Evolutionary conservation across 192 early-diverging fungal genomes (phyloP).

Genomic region (Mortierella claussenii): DNA sequence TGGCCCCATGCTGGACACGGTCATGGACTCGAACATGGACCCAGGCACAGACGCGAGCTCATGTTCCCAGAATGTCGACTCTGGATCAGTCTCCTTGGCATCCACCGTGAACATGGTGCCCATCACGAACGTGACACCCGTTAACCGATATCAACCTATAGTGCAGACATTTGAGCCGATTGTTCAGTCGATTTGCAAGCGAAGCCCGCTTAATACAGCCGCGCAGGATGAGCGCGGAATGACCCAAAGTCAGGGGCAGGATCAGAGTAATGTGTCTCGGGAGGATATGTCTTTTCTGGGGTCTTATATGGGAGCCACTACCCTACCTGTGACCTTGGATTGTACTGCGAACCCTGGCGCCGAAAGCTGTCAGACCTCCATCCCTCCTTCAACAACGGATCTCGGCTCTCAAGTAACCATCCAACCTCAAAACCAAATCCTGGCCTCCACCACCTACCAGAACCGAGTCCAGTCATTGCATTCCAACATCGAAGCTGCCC

Average conservation of each 20-base stretch:
- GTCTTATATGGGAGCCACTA: neutral
- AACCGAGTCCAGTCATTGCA: slow-evolving; percentile 24
- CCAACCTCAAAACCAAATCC: slow-evolving; percentile 12
- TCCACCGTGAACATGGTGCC: slow-evolving; percentile 22
- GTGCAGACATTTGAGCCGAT: slow-evolving; percentile 37
- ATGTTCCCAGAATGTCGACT: slow-evolving; percentile 21
- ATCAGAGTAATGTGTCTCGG: neutral
- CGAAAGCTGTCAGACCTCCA: slow-evolving; percentile 1
- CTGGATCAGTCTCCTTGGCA: slow-evolving; percentile 15
- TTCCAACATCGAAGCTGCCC: slow-evolving; percentile 15
- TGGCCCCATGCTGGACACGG: no score
- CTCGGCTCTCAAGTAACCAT: slow-evolving; percentile 20
- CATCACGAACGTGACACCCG: slow-evolving; percentile 31
- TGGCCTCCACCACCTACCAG: slow-evolving; percentile 15
- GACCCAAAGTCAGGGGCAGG: neutral
- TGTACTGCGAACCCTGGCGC: neutral
- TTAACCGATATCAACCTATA: slow-evolving; percentile 43
- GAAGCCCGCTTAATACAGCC: neutral
- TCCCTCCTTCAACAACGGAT: slow-evolving; percentile 17
- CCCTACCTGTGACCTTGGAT: no score
- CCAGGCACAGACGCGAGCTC: no score
- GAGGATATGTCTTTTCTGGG: neutral
- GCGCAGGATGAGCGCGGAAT: neutral
- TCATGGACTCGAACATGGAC: no score
- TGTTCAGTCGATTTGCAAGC: slow-evolving; percentile 21